Conservation (phyloP, 768 basidiomycete species). For the Naganishia onofrii region DNA sequence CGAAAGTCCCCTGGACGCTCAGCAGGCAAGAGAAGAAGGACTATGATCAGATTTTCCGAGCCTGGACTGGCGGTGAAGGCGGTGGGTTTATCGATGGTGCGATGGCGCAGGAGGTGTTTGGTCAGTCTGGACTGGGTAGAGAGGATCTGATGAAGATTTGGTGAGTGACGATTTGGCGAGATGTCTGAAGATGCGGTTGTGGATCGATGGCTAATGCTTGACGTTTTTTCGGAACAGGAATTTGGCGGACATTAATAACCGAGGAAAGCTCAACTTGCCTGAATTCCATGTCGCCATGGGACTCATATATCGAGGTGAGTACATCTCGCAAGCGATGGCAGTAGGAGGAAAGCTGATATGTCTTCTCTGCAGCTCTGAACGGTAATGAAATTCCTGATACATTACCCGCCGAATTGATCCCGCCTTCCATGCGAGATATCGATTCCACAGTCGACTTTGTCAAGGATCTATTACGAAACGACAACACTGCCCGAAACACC, state of each 20-base stretch:
- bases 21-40: slow-evolving; percentile 76
- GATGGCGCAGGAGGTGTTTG: slow-evolving; percentile 87
- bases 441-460: slow-evolving; percentile 84
- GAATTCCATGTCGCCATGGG: slow-evolving; percentile 99
- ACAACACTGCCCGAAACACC: slow-evolving; percentile 60
- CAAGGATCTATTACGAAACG: slow-evolving; percentile 80
- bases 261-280: slow-evolving; percentile 88
- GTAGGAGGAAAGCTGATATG: background rate
- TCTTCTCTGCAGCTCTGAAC: slow-evolving; percentile 66
- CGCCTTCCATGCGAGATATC: slow-evolving; percentile 85
- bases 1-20: slow-evolving; percentile 78
- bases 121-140: slow-evolving; percentile 80
- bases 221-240: slow-evolving; percentile 59
- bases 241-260: slow-evolving; percentile 85
- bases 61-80: slow-evolving; percentile 68
- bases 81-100: slow-evolving; percentile 82
- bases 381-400: slow-evolving; percentile 84
- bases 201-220: background rate
- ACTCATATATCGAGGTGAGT: slow-evolving; percentile 89
- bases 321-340: background rate
- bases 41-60: slow-evolving; percentile 92
- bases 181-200: background rate
- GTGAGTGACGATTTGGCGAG: slow-evolving; percentile 56
- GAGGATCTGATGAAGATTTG: slow-evolving; percentile 92
- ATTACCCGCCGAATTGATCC: slow-evolving; percentile 83